phyloP scores from a whole-genome alignment of 2,329 filamentous ascomycete genomes.

The Leptoxyphium fumago region DNA sequence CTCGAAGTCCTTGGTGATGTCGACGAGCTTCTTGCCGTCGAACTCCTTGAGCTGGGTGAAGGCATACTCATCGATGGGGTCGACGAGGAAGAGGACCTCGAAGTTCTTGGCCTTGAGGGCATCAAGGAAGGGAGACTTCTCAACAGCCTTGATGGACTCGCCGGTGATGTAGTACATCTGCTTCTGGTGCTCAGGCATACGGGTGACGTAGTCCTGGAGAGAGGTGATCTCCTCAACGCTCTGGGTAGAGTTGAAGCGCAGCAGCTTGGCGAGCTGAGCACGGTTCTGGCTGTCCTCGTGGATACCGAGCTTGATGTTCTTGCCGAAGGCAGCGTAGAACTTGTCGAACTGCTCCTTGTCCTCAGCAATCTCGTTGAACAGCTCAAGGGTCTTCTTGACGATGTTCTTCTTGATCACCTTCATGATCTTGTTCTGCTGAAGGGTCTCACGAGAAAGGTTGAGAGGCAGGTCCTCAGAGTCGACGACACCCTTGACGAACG shows the following conservation, averaged over 20 bases:
- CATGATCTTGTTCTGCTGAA: conserved; percentile 99
- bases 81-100: conserved; percentile 97
- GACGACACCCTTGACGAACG: conserved; percentile 99
- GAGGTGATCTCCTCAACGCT: conserved; percentile 92
- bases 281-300: conserved; percentile 99
- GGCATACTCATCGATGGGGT: conserved; percentile 98
- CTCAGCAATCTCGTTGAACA: conserved; percentile 97
- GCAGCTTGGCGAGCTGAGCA: conserved; percentile 80
- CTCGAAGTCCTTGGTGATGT: conserved; percentile 99
- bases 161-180: conserved; percentile 99
- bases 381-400: conserved; percentile 99
- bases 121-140: conserved; percentile 98
- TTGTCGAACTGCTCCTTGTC: conserved; percentile 99
- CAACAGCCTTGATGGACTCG: conserved; percentile 95
- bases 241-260: conserved; percentile 98
- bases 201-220: conserved; percentile 91
- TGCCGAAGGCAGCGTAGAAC: conserved; percentile 98
- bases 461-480: conserved; percentile 99
- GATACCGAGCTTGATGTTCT: conserved; percentile 99
- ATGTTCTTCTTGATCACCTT: conserved; percentile 99
- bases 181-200: conserved; percentile 99
- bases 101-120: conserved; percentile 98
- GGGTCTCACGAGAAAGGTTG: conserved; percentile 98
- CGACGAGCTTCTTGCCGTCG: conserved; percentile 99
- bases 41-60: conserved; percentile 99